phyloP scores from a whole-genome alignment of 2,329 filamentous ascomycete genomes.

The Colletotrichum sp. region DNA sequence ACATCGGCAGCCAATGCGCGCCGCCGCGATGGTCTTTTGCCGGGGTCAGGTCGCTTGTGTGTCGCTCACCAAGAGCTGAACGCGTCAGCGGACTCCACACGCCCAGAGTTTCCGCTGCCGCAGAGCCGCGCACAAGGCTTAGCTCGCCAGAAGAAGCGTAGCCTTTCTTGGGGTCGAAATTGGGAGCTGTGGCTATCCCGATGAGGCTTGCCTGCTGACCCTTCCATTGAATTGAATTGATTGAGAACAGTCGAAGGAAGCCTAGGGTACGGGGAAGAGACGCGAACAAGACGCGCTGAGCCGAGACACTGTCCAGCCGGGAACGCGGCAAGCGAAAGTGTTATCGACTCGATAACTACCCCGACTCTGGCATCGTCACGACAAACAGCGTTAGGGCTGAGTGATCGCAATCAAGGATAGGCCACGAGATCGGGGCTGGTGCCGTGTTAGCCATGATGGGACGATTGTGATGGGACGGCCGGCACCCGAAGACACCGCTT shows the following conservation, averaged over 20 bases:
- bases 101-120: slow-evolving; percentile 15
- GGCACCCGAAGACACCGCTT: neutral
- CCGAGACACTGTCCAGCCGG: neutral
- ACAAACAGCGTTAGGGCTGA: neutral
- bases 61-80: neutral
- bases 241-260: neutral
- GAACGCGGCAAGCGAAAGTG: neutral
- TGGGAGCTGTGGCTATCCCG: neutral
- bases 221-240: neutral
- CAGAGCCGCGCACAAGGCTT: slow-evolving; percentile 20
- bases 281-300: neutral
- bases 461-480: neutral
- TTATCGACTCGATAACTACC: neutral
- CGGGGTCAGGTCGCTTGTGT: neutral
- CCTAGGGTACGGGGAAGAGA: neutral
- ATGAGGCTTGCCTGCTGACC: neutral
- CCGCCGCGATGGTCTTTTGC: neutral
- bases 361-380: neutral
- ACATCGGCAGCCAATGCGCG: neutral
- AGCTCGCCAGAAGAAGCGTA: neutral
- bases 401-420: neutral
- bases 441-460: neutral
- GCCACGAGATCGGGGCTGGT: neutral
- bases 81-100: slow-evolving; percentile 17
- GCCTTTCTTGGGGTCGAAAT: neutral